Evolutionary conservation across 1,284 basidiomycete genomes (phyloP).

Genomic region (Inonotus obliquus): DNA sequence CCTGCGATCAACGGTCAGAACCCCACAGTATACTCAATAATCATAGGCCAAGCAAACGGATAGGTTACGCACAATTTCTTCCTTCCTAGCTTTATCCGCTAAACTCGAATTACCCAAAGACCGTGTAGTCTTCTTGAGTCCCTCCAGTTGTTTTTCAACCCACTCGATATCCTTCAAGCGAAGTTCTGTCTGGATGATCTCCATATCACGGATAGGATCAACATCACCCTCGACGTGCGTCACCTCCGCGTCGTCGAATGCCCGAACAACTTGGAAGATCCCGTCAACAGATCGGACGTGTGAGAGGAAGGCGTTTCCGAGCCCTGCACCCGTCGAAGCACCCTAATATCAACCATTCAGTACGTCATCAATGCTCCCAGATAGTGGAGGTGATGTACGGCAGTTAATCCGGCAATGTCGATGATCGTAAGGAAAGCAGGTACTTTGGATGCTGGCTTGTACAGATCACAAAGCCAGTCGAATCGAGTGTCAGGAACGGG

Average conservation of each 20-base stretch:
- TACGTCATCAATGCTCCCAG: background rate
- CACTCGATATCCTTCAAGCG: slow-evolving; percentile 98
- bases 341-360: slow-evolving; percentile 44
- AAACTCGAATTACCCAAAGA: slow-evolving; percentile 75
- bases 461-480: slow-evolving; percentile 87
- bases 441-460: slow-evolving; percentile 87
- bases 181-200: slow-evolving; percentile 93
- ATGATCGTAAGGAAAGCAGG: slow-evolving; percentile 98
- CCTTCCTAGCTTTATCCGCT: slow-evolving; percentile 95
- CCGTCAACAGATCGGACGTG: slow-evolving; percentile 98
- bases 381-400: slow-evolving; percentile 44
- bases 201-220: slow-evolving; percentile 95
- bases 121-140: slow-evolving; percentile 67
- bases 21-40: background rate
- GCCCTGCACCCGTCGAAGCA: slow-evolving; percentile 95
- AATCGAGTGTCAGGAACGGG: slow-evolving; percentile 96
- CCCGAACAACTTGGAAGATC: slow-evolving; percentile 98
- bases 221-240: slow-evolving; percentile 99
- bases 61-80: slow-evolving; percentile 74
- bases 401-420: slow-evolving; percentile 97
- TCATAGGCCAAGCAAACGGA: slow-evolving; percentile 10
- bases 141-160: slow-evolving; percentile 90
- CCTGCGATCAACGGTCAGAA: slow-evolving; percentile 41
- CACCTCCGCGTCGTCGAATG: slow-evolving; percentile 98
- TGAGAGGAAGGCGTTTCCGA: slow-evolving; percentile 97